Percentiles rank a stretch among this genome's conserved stretches.
Conservation (phyloP, 1,139 yeast genomes). For the Blastobotrys serpentis region DNA sequence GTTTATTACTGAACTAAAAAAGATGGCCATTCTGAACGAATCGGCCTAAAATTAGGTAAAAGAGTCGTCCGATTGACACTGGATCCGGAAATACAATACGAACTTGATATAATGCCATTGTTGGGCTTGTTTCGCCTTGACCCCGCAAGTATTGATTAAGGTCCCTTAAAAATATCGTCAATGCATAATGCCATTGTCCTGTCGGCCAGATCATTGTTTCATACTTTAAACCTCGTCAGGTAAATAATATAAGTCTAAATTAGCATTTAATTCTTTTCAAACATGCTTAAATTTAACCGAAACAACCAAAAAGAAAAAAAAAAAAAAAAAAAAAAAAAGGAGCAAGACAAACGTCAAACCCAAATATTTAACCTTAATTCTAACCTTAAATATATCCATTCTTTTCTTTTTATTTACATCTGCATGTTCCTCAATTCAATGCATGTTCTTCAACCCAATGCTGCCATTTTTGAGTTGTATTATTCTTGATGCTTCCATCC, state of each 20-base stretch:
- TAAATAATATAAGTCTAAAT: neutral
- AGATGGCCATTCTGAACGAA: too few species aligned
- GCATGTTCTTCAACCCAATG: constrained; percentile 78
- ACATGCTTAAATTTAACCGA: constrained; percentile 11
- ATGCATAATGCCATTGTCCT: constrained; percentile 4
- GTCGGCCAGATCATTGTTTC: neutral
- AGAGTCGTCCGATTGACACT: too few species aligned
- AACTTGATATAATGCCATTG: neutral
- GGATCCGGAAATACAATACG: too few species aligned
- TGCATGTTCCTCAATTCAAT: constrained; percentile 15
- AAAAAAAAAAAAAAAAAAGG: neutral
- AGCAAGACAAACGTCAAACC: neutral
- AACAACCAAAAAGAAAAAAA: neutral
- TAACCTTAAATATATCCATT: neutral
- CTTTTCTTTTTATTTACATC: constrained; percentile 6
- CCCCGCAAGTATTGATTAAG: neutral
- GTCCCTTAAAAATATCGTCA: neutral
- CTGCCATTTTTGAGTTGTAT: constrained; percentile 59
- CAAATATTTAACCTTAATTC: constrained; percentile 4
- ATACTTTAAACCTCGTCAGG: neutral
- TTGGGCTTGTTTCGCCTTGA: neutral
- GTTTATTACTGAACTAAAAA: neutral
- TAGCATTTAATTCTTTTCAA: constrained; percentile 2
- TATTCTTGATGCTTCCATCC: constrained; percentile 66
- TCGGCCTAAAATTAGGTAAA: too few species aligned